phyloP scores from a whole-genome alignment of 164 flowering plant species.

The Pachysandra terminalis region DNA sequence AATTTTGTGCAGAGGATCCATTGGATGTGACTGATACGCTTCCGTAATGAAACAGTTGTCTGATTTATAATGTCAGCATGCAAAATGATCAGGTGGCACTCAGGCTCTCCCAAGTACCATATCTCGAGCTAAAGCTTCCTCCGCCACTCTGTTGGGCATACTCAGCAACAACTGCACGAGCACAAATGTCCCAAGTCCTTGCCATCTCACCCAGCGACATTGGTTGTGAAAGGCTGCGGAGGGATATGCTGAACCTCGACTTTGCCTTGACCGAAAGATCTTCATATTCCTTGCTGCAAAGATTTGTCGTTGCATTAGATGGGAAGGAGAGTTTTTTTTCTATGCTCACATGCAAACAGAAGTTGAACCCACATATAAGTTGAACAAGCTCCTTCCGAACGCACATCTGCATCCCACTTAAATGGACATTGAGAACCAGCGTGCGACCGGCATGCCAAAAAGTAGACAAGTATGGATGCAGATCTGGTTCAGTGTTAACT shows the following conservation, averaged over 20 bases:
- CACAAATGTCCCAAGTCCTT: constrained; percentile 81
- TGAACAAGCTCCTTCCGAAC: neutral
- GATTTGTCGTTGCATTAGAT: neutral
- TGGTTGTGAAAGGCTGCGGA: constrained; percentile 70
- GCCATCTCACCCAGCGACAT: constrained; percentile 72
- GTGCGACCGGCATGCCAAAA: neutral
- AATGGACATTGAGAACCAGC: neutral
- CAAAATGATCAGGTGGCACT: constrained; percentile 30
- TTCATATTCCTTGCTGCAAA: constrained; percentile 61
- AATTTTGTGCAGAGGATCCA: neutral
- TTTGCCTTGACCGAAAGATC: constrained; percentile 70
- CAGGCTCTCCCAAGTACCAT: constrained; percentile 76
- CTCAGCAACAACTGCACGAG: constrained; percentile 61
- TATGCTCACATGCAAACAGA: neutral
- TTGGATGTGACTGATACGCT: neutral
- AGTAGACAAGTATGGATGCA: too few species aligned
- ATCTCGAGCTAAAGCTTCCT: constrained; percentile 82
- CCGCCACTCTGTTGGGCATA: constrained; percentile 74
- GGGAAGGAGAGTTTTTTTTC: too few species aligned
- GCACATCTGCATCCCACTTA: neutral
- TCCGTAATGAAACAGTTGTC: too few species aligned
- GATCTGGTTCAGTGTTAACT: neutral
- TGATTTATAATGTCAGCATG: neutral
- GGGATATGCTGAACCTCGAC: constrained; percentile 55
- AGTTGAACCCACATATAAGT: neutral